These are phyloP conservation scores for Mikania micrantha DNA, from an alignment of 129 eudicot genomes.

Conservation along the genomic window DNA sequence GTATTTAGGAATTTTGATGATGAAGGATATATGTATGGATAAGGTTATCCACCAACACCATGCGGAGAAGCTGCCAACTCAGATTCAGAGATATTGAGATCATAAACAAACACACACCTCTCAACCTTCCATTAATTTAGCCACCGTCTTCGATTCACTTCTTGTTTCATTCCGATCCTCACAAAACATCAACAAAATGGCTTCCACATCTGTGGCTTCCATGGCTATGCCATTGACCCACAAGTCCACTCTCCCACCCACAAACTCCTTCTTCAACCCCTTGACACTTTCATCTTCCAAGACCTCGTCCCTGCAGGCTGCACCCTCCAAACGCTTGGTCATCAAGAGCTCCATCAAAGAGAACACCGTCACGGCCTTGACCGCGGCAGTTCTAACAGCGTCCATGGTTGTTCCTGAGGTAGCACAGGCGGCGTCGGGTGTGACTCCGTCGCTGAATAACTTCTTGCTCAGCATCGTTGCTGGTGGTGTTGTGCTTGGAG, in stretches of 20 bases:
- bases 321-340: conserved; percentile 10
- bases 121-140: conserved; percentile 18
- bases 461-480: too few species aligned
- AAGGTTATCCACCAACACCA: conserved; percentile 29
- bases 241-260: too few species aligned
- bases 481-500: conserved; percentile 65
- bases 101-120: conserved; percentile 17
- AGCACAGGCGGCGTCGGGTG: conserved; percentile 77
- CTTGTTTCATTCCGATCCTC: too few species aligned
- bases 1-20: not conserved
- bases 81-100: conserved; percentile 15
- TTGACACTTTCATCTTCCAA: conserved; percentile 20
- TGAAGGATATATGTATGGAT: conserved; percentile 12
- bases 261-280: conserved; percentile 44
- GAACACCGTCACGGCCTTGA: too few species aligned
- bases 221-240: too few species aligned
- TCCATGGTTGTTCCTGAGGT: conserved; percentile 76
- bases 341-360: conserved; percentile 71
- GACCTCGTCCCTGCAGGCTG: too few species aligned
- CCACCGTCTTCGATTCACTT: not conserved
- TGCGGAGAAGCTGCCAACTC: conserved; percentile 27
- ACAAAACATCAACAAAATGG: too few species aligned
- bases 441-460: conserved; percentile 76
- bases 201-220: not conserved
- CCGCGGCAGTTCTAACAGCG: too few species aligned